These are phyloP conservation scores for Pyricularia grisea DNA, from an alignment of 2,329 filamentous ascomycete species.

Conservation along the genomic window DNA sequence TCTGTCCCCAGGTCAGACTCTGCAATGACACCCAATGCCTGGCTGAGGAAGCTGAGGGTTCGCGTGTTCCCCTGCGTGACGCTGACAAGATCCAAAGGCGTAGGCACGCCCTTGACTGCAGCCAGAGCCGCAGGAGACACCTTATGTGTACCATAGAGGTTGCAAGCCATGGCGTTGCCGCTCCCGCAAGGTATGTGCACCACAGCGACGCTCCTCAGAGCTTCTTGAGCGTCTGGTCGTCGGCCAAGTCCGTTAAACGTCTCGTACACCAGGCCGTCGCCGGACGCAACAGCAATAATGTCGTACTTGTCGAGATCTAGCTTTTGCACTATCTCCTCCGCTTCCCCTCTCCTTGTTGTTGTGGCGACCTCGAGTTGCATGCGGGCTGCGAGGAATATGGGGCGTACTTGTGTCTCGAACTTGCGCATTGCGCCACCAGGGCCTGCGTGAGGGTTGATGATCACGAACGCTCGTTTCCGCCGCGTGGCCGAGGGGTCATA, in stretches of 20 bases:
- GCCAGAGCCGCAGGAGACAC: slow-evolving; percentile 69
- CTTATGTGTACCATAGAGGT: slow-evolving; percentile 72
- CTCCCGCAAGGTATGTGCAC: slow-evolving; percentile 86
- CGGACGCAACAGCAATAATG: slow-evolving; percentile 79
- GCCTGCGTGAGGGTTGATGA: slow-evolving; percentile 87
- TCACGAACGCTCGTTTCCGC: slow-evolving; percentile 71
- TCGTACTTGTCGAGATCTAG: slow-evolving; percentile 76
- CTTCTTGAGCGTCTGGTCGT: slow-evolving; percentile 63
- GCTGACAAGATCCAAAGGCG: slow-evolving; percentile 75
- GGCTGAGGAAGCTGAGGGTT: slow-evolving; percentile 80
- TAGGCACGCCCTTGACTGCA: slow-evolving; percentile 81
- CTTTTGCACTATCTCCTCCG: slow-evolving; percentile 62
- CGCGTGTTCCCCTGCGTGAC: slow-evolving; percentile 72
- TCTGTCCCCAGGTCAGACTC: slow-evolving; percentile 88
- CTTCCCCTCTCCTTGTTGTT: slow-evolving; percentile 68
- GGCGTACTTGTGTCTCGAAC: slow-evolving; percentile 68
- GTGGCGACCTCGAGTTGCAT: slow-evolving; percentile 66
- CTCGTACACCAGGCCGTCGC: slow-evolving; percentile 85
- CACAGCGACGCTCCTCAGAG: slow-evolving; percentile 69
- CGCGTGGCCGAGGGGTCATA: slow-evolving; percentile 56
- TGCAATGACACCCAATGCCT: slow-evolving; percentile 81
- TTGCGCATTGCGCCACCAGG: slow-evolving; percentile 65
- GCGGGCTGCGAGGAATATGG: slow-evolving; percentile 72
- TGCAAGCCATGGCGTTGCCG: slow-evolving; percentile 89
- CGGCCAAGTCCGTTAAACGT: slow-evolving; percentile 87